Evolutionary conservation across 2,329 filamentous ascomycete genomes (phyloP).

Genomic region (Aspergillus nomiae): DNA sequence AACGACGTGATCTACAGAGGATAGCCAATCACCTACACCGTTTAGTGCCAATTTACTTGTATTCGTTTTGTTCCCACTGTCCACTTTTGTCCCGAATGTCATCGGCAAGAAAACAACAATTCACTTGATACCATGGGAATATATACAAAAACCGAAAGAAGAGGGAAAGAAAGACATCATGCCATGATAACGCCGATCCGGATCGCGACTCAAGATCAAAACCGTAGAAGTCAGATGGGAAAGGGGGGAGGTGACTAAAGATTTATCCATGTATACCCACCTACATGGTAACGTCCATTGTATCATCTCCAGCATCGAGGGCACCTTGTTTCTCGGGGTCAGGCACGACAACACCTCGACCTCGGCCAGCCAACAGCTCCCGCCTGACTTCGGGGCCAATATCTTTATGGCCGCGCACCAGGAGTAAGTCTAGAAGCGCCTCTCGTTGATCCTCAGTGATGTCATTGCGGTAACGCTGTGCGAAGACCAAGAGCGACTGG

Average conservation of each 20-base stretch:
- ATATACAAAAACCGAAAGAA: conserved; percentile 7
- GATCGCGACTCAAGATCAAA: conserved; percentile 10
- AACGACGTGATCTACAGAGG: not conserved
- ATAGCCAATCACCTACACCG: not conserved
- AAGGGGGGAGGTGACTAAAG: not conserved
- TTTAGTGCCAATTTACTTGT: not conserved
- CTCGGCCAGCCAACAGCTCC: conserved; percentile 84
- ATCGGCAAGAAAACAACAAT: not conserved
- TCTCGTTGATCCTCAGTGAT: conserved; percentile 95
- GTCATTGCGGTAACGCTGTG: conserved; percentile 91
- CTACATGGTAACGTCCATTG: conserved; percentile 71
- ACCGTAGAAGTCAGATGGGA: not conserved
- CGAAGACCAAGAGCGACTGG: conserved; percentile 87
- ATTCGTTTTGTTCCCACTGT: not conserved
- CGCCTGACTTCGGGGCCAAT: conserved; percentile 91
- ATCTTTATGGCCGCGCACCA: conserved; percentile 79
- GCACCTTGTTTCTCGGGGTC: conserved; percentile 56
- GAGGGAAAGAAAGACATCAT: conserved; percentile 1
- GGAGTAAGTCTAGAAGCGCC: conserved; percentile 80
- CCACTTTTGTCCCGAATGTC: not conserved
- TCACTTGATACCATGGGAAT: conserved; percentile 1
- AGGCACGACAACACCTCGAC: conserved; percentile 68
- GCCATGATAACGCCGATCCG: conserved; percentile 11
- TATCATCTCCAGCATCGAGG: conserved; percentile 77
- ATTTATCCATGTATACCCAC: conserved; percentile 3